phyloP scores from a whole-genome alignment of 495 filamentous ascomycete genomes.

The Neurospora intermedia region DNA sequence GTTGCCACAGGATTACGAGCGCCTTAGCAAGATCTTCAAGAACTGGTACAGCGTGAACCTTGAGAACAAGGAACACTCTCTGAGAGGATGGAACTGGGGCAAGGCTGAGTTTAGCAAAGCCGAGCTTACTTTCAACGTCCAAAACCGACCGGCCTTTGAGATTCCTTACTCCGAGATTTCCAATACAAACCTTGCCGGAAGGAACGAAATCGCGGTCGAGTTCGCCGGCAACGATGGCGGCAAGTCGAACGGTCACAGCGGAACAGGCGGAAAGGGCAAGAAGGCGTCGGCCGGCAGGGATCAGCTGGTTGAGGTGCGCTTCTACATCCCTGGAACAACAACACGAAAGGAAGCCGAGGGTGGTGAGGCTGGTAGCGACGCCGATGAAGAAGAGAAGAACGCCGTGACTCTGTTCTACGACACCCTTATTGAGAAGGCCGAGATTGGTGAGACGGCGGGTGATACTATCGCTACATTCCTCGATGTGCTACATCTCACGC shows the following conservation, averaged over 20 bases:
- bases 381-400: slow-evolving; percentile 74
- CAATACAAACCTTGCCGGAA: slow-evolving; percentile 94
- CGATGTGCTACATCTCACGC: slow-evolving; percentile 94
- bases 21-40: slow-evolving; percentile 83
- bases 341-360: slow-evolving; percentile 76
- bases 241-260: slow-evolving; percentile 63
- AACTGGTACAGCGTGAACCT: slow-evolving; percentile 91
- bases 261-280: slow-evolving; percentile 71
- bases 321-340: slow-evolving; percentile 92
- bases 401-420: slow-evolving; percentile 95
- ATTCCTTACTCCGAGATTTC: slow-evolving; percentile 95
- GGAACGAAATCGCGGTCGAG: slow-evolving; percentile 95
- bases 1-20: slow-evolving; percentile 66
- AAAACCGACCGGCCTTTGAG: slow-evolving; percentile 94
- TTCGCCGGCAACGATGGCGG: slow-evolving; percentile 61
- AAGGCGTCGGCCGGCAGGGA: slow-evolving; percentile 83
- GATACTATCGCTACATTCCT: slow-evolving; percentile 96
- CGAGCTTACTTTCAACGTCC: slow-evolving; percentile 91
- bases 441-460: slow-evolving; percentile 96
- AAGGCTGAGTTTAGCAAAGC: slow-evolving; percentile 95
- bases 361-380: slow-evolving; percentile 56
- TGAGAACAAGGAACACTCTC: slow-evolving; percentile 82
- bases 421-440: slow-evolving; percentile 94
- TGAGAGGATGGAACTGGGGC: slow-evolving; percentile 99
- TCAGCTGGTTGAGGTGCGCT: slow-evolving; percentile 94